phyloP scores from a whole-genome alignment of 2,329 filamentous ascomycete genomes.

The Penicillium vulpinum region DNA sequence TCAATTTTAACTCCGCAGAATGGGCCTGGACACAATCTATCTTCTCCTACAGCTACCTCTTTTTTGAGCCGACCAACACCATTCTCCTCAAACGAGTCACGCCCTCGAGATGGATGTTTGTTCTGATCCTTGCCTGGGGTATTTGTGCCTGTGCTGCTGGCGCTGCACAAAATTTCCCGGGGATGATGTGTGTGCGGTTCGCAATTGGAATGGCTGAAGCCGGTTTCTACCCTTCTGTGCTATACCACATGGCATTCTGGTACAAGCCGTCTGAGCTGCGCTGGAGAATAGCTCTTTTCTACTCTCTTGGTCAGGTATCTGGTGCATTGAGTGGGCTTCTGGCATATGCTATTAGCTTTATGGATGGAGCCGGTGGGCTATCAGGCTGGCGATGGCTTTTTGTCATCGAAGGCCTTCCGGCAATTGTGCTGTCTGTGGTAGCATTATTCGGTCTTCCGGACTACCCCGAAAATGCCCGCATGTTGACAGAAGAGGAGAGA shows the following conservation, averaged over 20 bases:
- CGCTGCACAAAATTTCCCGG: slow-evolving; percentile 36
- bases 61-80: slow-evolving; percentile 44
- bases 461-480: slow-evolving; percentile 34
- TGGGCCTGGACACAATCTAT: slow-evolving; percentile 46
- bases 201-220: slow-evolving; percentile 40
- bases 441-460: slow-evolving; percentile 35
- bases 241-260: slow-evolving; percentile 45
- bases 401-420: slow-evolving; percentile 40
- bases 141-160: slow-evolving; percentile 39
- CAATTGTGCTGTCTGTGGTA: slow-evolving; percentile 32
- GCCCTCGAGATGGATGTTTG: slow-evolving; percentile 40
- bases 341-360: slow-evolving; percentile 42
- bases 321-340: slow-evolving; percentile 36
- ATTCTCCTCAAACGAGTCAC: slow-evolving; percentile 39
- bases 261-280: slow-evolving; percentile 40
- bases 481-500: slow-evolving; percentile 32
- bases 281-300: slow-evolving; percentile 42
- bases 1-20: slow-evolving; percentile 32
- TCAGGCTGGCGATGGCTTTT: slow-evolving; percentile 44
- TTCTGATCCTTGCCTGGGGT: slow-evolving; percentile 40
- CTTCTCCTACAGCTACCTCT: slow-evolving; percentile 44
- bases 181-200: slow-evolving; percentile 43
- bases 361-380: slow-evolving; percentile 35
- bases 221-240: slow-evolving; percentile 38
- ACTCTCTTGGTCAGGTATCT: slow-evolving; percentile 38